Evolutionary conservation across 1,284 basidiomycete genomes (phyloP), one percentile per base, ranked within the genome.

Genomic region (Bondarzewia mesenterica): DNA sequence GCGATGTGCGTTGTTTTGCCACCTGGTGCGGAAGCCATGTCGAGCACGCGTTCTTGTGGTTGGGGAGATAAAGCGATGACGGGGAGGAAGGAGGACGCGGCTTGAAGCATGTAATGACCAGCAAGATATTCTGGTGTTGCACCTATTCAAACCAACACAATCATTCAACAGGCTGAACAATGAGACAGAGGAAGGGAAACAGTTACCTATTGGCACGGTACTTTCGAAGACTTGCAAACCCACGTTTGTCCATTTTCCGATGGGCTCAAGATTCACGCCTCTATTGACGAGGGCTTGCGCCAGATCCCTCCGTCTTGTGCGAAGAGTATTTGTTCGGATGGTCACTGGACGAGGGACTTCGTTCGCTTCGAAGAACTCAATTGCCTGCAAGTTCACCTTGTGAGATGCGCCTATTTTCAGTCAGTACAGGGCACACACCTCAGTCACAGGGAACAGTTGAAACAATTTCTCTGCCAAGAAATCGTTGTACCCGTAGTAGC

Each of bases 51-150:
- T 65, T 99, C 96, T 54, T 90, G 80, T 1, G 93, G 93, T 61
- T 95, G 89, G 15, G 96, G 96, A 18, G 82, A 75, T 35, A 99
- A 83, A 1, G 96, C 93, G 57, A 99, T 94, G 58, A 98, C 95
- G 39, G 96, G 96, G n/a, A 99, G 77, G 78, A 99, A 98, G 1
- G 94, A 98, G 5, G 93, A 96, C 4, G 96, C 96, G 4, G 96
- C 93, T 72, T 99, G 96, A 16, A 99, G 87, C 91, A 99, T 99
- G 72, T 99, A 99, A 65, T 99, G 94, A 2, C 96, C 96, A 0
- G 95, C 93, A 32, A 99, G 83, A 67, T 99, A 99, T 70, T 99
- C 96, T 5, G 96, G 96, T 3, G 96, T 99, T 4, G 96, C 96
- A 62, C 83, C 80, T 81, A 48, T 20, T 32, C 35, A 39, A 18